Conservation (phyloP, 495 filamentous ascomycete genomes). For the Talaromyces proteolyticus region DNA sequence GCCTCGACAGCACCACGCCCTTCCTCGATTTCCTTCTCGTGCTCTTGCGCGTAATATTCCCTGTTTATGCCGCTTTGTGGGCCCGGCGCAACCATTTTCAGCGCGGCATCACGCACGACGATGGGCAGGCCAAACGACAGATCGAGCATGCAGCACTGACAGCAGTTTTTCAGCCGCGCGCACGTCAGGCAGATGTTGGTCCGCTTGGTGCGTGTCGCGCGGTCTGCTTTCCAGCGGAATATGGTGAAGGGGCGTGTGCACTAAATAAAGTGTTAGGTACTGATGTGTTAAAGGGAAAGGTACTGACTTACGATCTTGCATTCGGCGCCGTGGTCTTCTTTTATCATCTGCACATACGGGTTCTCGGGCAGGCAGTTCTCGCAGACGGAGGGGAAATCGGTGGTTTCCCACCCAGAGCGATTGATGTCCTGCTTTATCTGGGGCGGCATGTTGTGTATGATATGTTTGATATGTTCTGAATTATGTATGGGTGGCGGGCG, state of each 20-base stretch:
- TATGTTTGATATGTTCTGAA: background rate
- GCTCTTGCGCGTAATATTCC: slow-evolving; percentile 95
- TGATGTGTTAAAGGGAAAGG: background rate
- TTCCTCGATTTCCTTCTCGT: slow-evolving; percentile 92
- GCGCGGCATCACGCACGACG: slow-evolving; percentile 87
- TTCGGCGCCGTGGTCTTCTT: slow-evolving; percentile 83
- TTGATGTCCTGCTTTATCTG: slow-evolving; percentile 96
- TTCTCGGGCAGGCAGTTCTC: slow-evolving; percentile 89
- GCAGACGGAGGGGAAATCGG: slow-evolving; percentile 64
- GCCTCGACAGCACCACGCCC: slow-evolving; percentile 75
- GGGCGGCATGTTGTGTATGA: slow-evolving; percentile 39
- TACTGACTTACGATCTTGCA: slow-evolving; percentile 43
- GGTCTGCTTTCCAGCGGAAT: slow-evolving; percentile 90
- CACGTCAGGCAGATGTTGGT: slow-evolving; percentile 95
- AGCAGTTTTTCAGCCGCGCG: slow-evolving; percentile 93
- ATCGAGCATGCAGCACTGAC: slow-evolving; percentile 98
- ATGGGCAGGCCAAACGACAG: slow-evolving; percentile 91
- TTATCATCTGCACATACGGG: slow-evolving; percentile 97
- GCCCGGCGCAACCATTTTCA: slow-evolving; percentile 94
- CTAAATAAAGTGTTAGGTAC: slow-evolving; percentile 16
- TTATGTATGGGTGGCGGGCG: too few relatives aligned
- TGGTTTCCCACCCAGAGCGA: slow-evolving; percentile 91
- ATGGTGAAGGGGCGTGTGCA: slow-evolving; percentile 96
- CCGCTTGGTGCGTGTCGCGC: slow-evolving; percentile 77
- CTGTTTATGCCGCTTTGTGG: slow-evolving; percentile 87